Percentiles rank a stretch among this genome's conserved stretches.
Conservation (phyloP, 768 basidiomycete species). For the Leccinum rimulosum region DNA sequence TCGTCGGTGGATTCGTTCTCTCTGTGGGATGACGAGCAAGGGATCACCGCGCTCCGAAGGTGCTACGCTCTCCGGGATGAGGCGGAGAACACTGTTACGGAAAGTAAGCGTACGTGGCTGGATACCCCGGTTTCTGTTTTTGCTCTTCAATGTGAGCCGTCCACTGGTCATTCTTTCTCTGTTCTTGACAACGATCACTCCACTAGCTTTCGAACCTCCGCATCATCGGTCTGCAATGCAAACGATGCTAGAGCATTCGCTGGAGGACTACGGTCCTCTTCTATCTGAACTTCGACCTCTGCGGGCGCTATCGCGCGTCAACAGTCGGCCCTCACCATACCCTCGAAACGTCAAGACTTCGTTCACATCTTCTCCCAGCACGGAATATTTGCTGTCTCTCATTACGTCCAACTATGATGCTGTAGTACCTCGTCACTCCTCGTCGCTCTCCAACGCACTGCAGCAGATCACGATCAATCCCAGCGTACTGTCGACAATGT, state of each 20-base stretch:
- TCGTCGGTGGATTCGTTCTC: conserved; percentile 44
- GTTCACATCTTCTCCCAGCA: conserved; percentile 35
- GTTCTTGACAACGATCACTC: conserved; percentile 1
- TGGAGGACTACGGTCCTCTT: conserved; percentile 70
- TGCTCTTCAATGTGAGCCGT: conserved; percentile 63
- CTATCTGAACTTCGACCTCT: conserved; percentile 65
- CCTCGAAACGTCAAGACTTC: conserved; percentile 51
- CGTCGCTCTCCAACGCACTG: conserved; percentile 34
- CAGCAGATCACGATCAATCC: conserved; percentile 43
- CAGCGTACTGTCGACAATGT: conserved; percentile 33
- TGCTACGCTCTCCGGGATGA: conserved; percentile 72
- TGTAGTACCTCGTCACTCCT: conserved; percentile 10
- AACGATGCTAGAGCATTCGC: conserved; percentile 69
- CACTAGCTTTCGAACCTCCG: conserved; percentile 71
- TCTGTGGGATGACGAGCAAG: conserved; percentile 68
- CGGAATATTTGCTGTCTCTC: conserved; percentile 36
- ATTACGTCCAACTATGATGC: conserved; percentile 17
- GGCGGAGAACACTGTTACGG: conserved; percentile 59
- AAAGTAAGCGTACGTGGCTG: conserved; percentile 62
- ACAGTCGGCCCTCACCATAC: conserved; percentile 74
- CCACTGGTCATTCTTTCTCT: not conserved
- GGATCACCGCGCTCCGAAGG: conserved; percentile 58
- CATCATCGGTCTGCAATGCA: conserved; percentile 63
- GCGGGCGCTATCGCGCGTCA: conserved; percentile 62
- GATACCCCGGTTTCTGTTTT: conserved; percentile 77